Base-by-base conservation (phyloP, 129 eudicot genomes). In the Artemisia argyi region DNA sequence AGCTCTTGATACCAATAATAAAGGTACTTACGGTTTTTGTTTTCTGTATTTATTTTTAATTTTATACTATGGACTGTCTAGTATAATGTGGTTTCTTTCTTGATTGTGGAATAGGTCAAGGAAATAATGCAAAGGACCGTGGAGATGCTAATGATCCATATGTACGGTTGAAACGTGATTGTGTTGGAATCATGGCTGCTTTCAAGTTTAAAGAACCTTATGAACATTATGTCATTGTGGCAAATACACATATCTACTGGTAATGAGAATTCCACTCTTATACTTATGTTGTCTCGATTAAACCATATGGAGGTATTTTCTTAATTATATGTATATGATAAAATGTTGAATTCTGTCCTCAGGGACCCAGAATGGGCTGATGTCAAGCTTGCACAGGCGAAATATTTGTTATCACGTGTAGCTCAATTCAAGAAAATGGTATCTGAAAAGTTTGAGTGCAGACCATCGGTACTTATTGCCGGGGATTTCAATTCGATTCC, bases 401-500 rank as follows among this genome's bases (percentile, higher is more conserved):
- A 84, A 79, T 94, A 94, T 74, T 85, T 94, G n/a, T 71, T 90
- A 55, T 84, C 96, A 15, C 87, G 93, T 14, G 68, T 90, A 16
- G 76, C 84, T 16, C 76, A 74, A 65, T 94, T 94, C 71, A 85
- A 82, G 59, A 65, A 20, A 19, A 72, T 55, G 63, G 89, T 94
- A 15, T 71, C 92, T 7, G 74, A 84, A 7, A 84, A 71, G 61
- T 84, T 84, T 62, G 88, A 90, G 71, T 85, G 97, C 71, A 55
- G 72, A 11, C 97, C 98, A 61, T 84, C 96, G 18, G 75, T 94
- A 49, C 72, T 94, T 74, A 79, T 94, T 73, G 77, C 93, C 28
- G 98, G 98, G 20, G 98, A 94, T 82, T 94, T 94, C 84, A 94
- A 94, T 74, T 94, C 98, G 1, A 68, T 83, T 66, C 98, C 98